These are phyloP conservation scores for Beauveria australis DNA, from an alignment of 2,329 filamentous ascomycete species.

Conservation along the genomic window DNA sequence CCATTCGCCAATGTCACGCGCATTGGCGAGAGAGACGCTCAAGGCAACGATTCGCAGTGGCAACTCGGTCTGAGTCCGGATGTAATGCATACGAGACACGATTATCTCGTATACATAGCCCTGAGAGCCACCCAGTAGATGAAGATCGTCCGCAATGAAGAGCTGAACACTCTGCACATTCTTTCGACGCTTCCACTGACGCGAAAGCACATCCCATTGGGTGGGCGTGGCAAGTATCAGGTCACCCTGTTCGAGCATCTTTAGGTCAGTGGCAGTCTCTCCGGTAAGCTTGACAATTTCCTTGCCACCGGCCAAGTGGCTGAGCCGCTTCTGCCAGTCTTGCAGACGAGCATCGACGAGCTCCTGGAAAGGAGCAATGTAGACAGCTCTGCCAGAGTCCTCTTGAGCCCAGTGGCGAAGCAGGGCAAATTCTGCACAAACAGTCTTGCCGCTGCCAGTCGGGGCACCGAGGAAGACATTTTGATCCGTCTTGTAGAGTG, in stretches of 20 bases:
- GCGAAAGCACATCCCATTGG: conserved; percentile 93
- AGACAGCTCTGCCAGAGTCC: conserved; percentile 66
- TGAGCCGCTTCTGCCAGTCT: conserved; percentile 77
- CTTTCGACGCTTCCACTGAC: conserved; percentile 94
- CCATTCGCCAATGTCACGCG: conserved; percentile 93
- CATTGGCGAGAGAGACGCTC: conserved; percentile 87
- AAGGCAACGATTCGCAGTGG: conserved; percentile 81
- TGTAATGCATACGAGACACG: conserved; percentile 96
- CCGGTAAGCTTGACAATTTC: conserved; percentile 88
- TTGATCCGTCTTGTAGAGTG: conserved; percentile 81
- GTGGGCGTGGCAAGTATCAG: conserved; percentile 84
- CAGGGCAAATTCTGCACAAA: conserved; percentile 91
- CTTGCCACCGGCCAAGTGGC: conserved; percentile 70
- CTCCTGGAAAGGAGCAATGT: conserved; percentile 91
- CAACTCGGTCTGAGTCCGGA: conserved; percentile 78
- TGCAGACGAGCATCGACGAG: conserved; percentile 73
- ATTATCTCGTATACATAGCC: conserved; percentile 94
- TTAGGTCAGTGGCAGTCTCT: conserved; percentile 83
- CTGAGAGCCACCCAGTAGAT: conserved; percentile 77
- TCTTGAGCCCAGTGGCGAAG: conserved; percentile 69
- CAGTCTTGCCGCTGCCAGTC: conserved; percentile 90
- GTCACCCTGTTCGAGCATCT: conserved; percentile 78
- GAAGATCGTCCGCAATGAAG: conserved; percentile 91
- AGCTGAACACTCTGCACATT: conserved; percentile 85
- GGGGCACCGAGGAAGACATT: conserved; percentile 92